A percentile compares a stretch with the other conserved stretches of the same genome.
Evolutionary conservation across 2,329 filamentous ascomycete species (phyloP).

Genomic region (Trichophyton benhamiae): DNA sequence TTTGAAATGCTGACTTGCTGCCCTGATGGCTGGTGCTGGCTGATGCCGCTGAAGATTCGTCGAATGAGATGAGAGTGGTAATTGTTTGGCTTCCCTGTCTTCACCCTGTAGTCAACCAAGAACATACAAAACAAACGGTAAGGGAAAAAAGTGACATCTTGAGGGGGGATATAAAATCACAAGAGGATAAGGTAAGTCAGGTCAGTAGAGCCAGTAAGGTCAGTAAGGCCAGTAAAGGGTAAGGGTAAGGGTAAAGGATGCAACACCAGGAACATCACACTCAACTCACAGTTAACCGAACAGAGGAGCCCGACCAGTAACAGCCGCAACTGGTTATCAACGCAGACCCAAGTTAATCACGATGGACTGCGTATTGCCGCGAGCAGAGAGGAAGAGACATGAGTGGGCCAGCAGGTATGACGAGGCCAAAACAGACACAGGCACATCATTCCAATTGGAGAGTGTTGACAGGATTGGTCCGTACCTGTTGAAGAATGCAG

Average conservation of each 20-base stretch:
- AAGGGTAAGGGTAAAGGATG: neutral
- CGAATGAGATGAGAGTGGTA: neutral
- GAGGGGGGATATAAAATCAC: neutral
- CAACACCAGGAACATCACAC: neutral
- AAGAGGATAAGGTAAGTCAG: neutral
- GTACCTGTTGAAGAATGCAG: neutral
- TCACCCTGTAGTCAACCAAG: conserved; percentile 3
- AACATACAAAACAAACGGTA: neutral
- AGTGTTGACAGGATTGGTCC: neutral
- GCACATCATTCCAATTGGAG: conserved; percentile 1
- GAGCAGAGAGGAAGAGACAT: conserved; percentile 4
- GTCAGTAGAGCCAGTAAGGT: too few species aligned
- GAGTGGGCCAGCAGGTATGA: neutral
- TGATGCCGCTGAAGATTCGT: neutral
- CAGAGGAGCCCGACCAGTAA: neutral
- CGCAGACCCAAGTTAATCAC: neutral
- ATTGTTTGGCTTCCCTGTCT: conserved; percentile 2
- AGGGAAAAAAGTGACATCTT: neutral
- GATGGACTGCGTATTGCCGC: neutral
- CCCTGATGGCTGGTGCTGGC: too few species aligned
- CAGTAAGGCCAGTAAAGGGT: too few species aligned
- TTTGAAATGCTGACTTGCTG: too few species aligned
- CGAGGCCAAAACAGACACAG: neutral
- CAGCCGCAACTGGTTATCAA: neutral
- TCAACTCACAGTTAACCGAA: neutral